Evolutionary conservation across 768 basidiomycete species (phyloP).

Genomic region (Cystofilobasidium capitatum): DNA sequence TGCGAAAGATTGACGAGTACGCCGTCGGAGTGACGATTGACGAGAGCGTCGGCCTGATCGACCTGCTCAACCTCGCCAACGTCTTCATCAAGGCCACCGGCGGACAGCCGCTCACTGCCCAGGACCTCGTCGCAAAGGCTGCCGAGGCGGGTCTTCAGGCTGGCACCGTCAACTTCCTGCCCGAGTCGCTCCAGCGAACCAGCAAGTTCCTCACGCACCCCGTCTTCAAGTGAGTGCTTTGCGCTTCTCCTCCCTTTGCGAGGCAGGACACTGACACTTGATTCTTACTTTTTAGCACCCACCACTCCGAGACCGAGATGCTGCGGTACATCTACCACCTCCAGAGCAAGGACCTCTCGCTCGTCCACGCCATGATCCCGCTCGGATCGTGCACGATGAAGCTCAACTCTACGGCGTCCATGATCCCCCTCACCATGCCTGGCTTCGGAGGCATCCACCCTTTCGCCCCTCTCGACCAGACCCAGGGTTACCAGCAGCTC

Average conservation of each 20-base stretch:
- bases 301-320: slow-evolving; percentile 98
- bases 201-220: slow-evolving; percentile 71
- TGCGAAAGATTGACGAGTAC: slow-evolving; percentile 51
- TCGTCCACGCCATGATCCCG: slow-evolving; percentile 89
- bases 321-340: slow-evolving; percentile 84
- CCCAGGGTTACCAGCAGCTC: slow-evolving; percentile 70
- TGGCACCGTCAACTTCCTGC: slow-evolving; percentile 9
- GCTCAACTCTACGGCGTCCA: slow-evolving; percentile 93
- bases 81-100: slow-evolving; percentile 59
- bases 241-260: background rate
- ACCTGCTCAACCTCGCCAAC: slow-evolving; percentile 67
- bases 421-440: slow-evolving; percentile 92
- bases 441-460: slow-evolving; percentile 86
- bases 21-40: slow-evolving; percentile 84
- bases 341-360: slow-evolving; percentile 84
- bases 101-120: slow-evolving; percentile 1
- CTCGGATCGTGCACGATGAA: slow-evolving; percentile 65
- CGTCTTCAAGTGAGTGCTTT: slow-evolving; percentile 58
- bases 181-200: slow-evolving; percentile 28
- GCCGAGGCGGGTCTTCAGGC: slow-evolving; percentile 13
- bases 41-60: slow-evolving; percentile 69
- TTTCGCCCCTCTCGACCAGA: slow-evolving; percentile 81
- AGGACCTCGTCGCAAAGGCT: slow-evolving; percentile 22
- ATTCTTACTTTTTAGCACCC: slow-evolving; percentile 82
- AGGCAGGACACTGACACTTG: slow-evolving; percentile 47